Percentiles rank a stretch among this genome's conserved stretches.
Conservation (phyloP, 495 filamentous ascomycete genomes). For the Podospora pseudoanserina region DNA sequence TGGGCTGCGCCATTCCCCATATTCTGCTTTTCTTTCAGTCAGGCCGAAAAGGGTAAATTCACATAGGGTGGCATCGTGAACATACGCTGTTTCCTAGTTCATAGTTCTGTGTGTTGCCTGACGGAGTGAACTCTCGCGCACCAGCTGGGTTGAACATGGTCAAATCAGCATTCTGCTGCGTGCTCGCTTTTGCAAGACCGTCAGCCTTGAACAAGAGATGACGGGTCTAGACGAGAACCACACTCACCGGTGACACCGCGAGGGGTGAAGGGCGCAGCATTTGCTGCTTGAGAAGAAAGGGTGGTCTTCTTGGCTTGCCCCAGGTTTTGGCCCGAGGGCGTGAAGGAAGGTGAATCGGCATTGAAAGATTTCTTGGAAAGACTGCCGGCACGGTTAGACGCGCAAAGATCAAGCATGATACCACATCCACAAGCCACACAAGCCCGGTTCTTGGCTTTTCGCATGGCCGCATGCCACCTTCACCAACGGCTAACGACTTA, state of each 20-base stretch:
- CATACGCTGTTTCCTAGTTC: slow-evolving; percentile 62
- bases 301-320: slow-evolving; percentile 54
- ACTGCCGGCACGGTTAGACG: slow-evolving; percentile 15
- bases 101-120: slow-evolving; percentile 50
- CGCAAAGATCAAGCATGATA: no score
- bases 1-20: slow-evolving; percentile 19
- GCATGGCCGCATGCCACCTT: background rate
- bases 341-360: slow-evolving; percentile 94
- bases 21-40: background rate
- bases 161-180: slow-evolving; percentile 35
- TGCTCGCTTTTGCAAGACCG: slow-evolving; percentile 29
- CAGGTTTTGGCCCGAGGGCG: slow-evolving; percentile 56
- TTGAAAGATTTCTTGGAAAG: slow-evolving; percentile 78
- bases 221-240: slow-evolving; percentile 11
- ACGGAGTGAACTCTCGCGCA: slow-evolving; percentile 75
- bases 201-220: slow-evolving; percentile 6
- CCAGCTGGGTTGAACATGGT: slow-evolving; percentile 50
- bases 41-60: background rate
- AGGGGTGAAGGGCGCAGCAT: slow-evolving; percentile 89
- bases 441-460: background rate
- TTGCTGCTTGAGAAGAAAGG: slow-evolving; percentile 81
- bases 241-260: slow-evolving; percentile 41
- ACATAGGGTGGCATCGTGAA: background rate
- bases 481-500: slow-evolving; percentile 36
- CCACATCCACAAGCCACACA: background rate